Percentiles rank a stretch among this genome's conserved stretches.
Evolutionary conservation across 768 basidiomycete species (phyloP).

Genomic region (Leccinum disarticulatum): DNA sequence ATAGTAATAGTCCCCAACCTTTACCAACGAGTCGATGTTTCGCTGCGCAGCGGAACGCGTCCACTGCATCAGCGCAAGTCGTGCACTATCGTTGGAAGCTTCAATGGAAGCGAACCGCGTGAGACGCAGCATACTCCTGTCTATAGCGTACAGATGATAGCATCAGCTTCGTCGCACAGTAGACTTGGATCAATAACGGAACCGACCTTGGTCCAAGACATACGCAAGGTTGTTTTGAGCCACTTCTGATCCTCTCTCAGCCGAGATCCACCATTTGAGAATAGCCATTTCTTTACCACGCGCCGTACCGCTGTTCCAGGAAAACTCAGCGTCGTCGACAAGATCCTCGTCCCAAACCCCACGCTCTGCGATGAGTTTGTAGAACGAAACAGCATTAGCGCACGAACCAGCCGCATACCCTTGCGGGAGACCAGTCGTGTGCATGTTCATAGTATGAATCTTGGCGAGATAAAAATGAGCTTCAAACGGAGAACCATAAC

Average conservation of each 20-base stretch:
- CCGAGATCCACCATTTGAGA: slow-evolving; percentile 93
- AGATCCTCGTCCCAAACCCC: slow-evolving; percentile 86
- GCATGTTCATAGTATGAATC: slow-evolving; percentile 63
- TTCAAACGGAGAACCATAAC: slow-evolving; percentile 89
- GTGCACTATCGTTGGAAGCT: slow-evolving; percentile 82
- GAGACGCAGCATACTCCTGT: slow-evolving; percentile 66
- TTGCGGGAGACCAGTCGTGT: slow-evolving; percentile 40
- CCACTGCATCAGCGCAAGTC: slow-evolving; percentile 89
- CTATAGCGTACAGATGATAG: slow-evolving; percentile 34
- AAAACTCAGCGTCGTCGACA: slow-evolving; percentile 73
- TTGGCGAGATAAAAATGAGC: slow-evolving; percentile 92
- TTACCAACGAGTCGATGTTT: slow-evolving; percentile 95
- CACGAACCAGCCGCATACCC: slow-evolving; percentile 72
- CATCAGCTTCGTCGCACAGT: slow-evolving; percentile 29
- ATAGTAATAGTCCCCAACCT: slow-evolving; percentile 98
- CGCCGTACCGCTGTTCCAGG: slow-evolving; percentile 69
- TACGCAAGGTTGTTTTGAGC: slow-evolving; percentile 96
- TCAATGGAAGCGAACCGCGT: slow-evolving; percentile 67
- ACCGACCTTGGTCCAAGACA: slow-evolving; percentile 84
- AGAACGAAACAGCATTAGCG: slow-evolving; percentile 87
- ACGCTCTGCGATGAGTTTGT: slow-evolving; percentile 88
- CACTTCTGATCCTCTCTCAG: slow-evolving; percentile 87
- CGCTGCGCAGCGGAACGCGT: slow-evolving; percentile 90
- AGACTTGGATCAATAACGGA: slow-evolving; percentile 30
- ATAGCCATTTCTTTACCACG: slow-evolving; percentile 81